phyloP scores from a whole-genome alignment of 2,329 filamentous ascomycete species.

The Endothia cerciana region DNA sequence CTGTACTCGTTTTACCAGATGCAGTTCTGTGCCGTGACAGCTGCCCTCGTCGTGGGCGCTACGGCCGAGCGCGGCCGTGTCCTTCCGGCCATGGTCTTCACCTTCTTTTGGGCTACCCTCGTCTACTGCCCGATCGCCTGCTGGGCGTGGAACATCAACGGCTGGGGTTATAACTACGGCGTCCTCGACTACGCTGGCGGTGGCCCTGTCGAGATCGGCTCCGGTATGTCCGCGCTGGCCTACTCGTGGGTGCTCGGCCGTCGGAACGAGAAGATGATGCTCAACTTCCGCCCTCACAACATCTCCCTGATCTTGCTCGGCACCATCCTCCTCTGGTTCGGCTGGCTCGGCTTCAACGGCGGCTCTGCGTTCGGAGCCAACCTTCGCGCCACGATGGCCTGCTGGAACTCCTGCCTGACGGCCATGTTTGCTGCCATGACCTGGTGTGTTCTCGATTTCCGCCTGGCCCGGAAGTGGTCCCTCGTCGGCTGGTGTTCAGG shows the following conservation, averaged over 20 bases:
- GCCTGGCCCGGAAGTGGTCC: constrained; percentile 91
- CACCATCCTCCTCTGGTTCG: constrained; percentile 95
- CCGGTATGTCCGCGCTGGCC: constrained; percentile 88
- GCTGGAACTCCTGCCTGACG: constrained; percentile 96
- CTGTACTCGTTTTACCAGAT: constrained; percentile 98
- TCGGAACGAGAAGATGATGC: constrained; percentile 98
- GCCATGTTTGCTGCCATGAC: constrained; percentile 90
- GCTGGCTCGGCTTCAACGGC: constrained; percentile 98
- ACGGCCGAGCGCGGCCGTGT: constrained; percentile 93
- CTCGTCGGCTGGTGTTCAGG: constrained; percentile 76
- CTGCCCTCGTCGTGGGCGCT: constrained; percentile 86
- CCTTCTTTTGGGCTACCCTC: constrained; percentile 93
- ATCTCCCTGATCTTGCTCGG: constrained; percentile 96
- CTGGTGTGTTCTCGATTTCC: constrained; percentile 95
- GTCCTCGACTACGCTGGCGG: constrained; percentile 96
- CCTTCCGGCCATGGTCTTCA: constrained; percentile 91
- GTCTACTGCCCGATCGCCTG: constrained; percentile 97
- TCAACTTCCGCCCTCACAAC: constrained; percentile 99
- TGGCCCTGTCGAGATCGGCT: constrained; percentile 95
- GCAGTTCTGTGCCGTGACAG: constrained; percentile 96
- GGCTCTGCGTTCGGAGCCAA: constrained; percentile 94
- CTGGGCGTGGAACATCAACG: constrained; percentile 96
- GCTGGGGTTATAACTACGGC: constrained; percentile 89
- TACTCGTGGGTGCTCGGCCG: constrained; percentile 96
- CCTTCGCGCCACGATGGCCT: constrained; percentile 91